phyloP scores from a whole-genome alignment of 148 eudicot species.

The Euryodendron excelsum region DNA sequence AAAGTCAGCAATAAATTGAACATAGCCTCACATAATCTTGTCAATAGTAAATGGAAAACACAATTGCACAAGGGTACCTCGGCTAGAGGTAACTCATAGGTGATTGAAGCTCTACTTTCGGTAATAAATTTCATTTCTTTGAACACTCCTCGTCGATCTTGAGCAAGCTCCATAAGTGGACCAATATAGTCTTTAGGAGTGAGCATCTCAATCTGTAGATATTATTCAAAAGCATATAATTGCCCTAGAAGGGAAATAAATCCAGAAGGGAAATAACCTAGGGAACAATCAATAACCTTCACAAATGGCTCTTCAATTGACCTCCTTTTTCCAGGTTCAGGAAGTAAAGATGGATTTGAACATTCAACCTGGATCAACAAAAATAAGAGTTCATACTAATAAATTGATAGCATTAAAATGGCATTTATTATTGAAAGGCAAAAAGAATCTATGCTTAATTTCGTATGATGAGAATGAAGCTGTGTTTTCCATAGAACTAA shows the following conservation, averaged over 20 bases:
- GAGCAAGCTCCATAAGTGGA: constrained; percentile 95
- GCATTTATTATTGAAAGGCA: background rate
- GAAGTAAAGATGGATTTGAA: constrained; percentile 94
- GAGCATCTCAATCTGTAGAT: constrained; percentile 81
- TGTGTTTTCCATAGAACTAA: too few species aligned
- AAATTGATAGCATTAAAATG: background rate
- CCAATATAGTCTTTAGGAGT: constrained; percentile 97
- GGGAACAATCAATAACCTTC: constrained; percentile 48
- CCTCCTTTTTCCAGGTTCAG: constrained; percentile 85
- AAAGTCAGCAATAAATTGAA: background rate
- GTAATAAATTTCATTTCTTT: constrained; percentile 93
- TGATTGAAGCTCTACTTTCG: constrained; percentile 75
- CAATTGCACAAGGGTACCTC: constrained; percentile 50
- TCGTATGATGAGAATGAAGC: too few species aligned
- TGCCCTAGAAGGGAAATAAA: background rate
- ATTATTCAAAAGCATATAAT: constrained; percentile 5
- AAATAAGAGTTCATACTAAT: constrained; percentile 7
- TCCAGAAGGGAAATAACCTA: constrained; percentile 1
- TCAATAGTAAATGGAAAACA: background rate
- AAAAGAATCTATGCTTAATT: too few species aligned
- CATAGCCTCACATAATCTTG: background rate
- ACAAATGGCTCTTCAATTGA: constrained; percentile 92
- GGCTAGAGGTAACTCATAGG: constrained; percentile 80
- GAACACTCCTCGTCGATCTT: constrained; percentile 91
- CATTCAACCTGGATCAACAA: constrained; percentile 66